phyloP scores from a whole-genome alignment of 176 grass and related monocot genomes.

The Bolboschoenus planiculmis region DNA sequence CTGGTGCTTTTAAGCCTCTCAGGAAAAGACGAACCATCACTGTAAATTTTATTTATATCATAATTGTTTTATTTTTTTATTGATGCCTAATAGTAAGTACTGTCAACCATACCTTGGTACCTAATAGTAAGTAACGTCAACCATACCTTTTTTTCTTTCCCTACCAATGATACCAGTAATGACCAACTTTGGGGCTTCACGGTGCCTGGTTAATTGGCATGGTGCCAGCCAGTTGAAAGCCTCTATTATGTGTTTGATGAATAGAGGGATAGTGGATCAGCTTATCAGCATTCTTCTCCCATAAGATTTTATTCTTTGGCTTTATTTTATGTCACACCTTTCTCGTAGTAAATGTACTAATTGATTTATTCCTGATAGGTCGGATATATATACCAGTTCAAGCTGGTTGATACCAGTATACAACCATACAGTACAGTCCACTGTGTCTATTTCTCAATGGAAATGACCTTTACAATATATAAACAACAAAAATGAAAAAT shows the following conservation, averaged over 20 bases:
- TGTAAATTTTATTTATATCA: constrained; percentile 42
- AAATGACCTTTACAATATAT: not conserved
- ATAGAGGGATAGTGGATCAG: not conserved
- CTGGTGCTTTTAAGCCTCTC: constrained; percentile 57
- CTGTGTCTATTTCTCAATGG: not conserved
- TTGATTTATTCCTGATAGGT: not conserved
- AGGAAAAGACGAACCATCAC: constrained; percentile 81
- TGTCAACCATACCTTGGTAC: not conserved
- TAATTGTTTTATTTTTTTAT: not conserved
- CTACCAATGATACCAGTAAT: not conserved
- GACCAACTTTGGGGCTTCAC: not conserved
- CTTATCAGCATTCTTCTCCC: not conserved
- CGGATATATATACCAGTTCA: not conserved
- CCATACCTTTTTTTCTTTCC: not conserved
- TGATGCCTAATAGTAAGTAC: not conserved
- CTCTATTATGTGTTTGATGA: not conserved
- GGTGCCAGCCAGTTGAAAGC: not conserved
- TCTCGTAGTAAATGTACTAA: not conserved
- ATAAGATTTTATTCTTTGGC: not conserved
- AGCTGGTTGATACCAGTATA: not conserved
- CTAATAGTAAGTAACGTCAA: not conserved
- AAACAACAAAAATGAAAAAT: not conserved
- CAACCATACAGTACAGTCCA: not conserved
- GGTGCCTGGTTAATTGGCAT: not conserved
- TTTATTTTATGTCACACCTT: not conserved